Base-by-base conservation (phyloP, 768 basidiomycete species). In the Dentipellis sp. region DNA sequence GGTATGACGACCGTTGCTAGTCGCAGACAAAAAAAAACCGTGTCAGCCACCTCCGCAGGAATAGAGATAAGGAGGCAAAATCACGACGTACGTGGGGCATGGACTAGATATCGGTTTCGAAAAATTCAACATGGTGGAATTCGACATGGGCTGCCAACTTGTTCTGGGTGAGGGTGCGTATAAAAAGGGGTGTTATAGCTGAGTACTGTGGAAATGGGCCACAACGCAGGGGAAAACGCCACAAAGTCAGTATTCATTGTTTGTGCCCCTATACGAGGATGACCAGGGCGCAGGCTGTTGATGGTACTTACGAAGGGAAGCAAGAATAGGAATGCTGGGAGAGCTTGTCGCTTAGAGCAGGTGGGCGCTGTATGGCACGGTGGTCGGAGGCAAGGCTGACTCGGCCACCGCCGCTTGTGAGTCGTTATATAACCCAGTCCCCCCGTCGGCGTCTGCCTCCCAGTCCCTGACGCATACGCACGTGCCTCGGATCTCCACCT, bases 1-100 rank as follows among this genome's bases (percentile, higher is more conserved):
- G 90, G 86, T 79, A 76, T 83, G 86, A 88, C 88, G 82, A 74
- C 88, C 91, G 90, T 92, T 92, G 91, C 91, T 93, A 69, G 39
- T 29, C 29, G 29, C 29, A 29, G 29, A 29, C 29, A 29, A 63
- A 74, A 52, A 21, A 37, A 40, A 52, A n/a, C n/a, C 10, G 36
- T 29, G 14, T 51, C 34, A 10, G 16, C 21, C n/a, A 29, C 51
- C 56, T 56, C 10, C 29, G 49, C 38, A 29, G 29, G 29, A 3
- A 29, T 29, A 29, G 29, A 29, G 42, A 14, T 17, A 50, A 40
- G 19, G 36, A 34, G 16, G 21, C 9, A 12, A 37, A 52, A 39
- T 46, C 0, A 46, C 45, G 48, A 74, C 84, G 53, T 79, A 93
- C 90, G 88, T 79, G 91, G 91, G 91, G 91, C 89, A 79, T 83